Percentiles rank a stretch among this genome's conserved stretches.
phyloP scores from a whole-genome alignment of 1,284 basidiomycete genomes.

The Moesziomyces globuligerus region DNA sequence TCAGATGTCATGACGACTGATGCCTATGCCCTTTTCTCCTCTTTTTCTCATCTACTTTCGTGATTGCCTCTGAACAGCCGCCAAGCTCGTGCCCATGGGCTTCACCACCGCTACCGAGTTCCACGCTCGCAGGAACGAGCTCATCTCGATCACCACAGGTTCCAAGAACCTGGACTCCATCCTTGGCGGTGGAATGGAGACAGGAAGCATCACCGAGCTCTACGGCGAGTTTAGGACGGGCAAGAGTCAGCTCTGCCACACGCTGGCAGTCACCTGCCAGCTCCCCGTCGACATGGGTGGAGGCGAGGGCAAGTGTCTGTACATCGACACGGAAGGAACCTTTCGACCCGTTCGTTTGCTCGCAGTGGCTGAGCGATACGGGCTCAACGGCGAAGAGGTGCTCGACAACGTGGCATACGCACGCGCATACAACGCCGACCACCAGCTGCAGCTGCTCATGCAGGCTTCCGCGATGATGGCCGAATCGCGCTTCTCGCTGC shows the following conservation, averaged over 20 bases:
- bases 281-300: conserved; percentile 97
- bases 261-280: conserved; percentile 95
- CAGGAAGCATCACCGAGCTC: conserved; percentile 96
- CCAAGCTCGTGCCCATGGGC: conserved; percentile 94
- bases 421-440: conserved; percentile 97
- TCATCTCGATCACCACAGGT: conserved; percentile 96
- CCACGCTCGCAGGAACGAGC: conserved; percentile 91
- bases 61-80: conserved; percentile 72
- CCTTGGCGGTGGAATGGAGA: conserved; percentile 96
- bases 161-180: conserved; percentile 95
- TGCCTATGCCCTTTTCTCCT: not conserved
- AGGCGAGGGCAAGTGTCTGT: conserved; percentile 97
- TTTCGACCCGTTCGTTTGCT: conserved; percentile 95
- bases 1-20: not conserved
- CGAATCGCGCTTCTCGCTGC: conserved; percentile 83
- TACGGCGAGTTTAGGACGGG: conserved; percentile 99
- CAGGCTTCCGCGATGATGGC: conserved; percentile 84
- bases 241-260: conserved; percentile 98
- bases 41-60: not conserved
- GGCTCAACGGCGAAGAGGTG: conserved; percentile 95
- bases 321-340: conserved; percentile 98
- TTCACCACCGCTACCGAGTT: conserved; percentile 97
- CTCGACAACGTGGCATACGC: conserved; percentile 99
- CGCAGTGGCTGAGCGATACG: conserved; percentile 93
- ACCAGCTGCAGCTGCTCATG: conserved; percentile 89